Evolutionary conservation across 1,284 basidiomycete species (phyloP).

Genomic region (Psilocybe mexicana): DNA sequence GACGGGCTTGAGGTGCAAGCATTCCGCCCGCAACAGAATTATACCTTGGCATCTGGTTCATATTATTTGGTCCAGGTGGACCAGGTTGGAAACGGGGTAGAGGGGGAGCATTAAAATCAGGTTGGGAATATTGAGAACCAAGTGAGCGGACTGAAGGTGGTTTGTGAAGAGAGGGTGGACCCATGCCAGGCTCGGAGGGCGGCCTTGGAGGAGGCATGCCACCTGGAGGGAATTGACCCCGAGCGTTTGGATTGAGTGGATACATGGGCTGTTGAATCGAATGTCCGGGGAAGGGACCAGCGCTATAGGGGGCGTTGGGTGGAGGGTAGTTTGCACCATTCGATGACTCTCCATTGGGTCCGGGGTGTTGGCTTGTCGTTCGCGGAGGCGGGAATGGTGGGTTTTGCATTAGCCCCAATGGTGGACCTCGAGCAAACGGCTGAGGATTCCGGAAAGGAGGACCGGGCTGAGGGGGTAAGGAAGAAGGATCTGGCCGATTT

Average conservation of each 20-base stretch:
- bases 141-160: conserved; percentile 65
- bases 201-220: conserved; percentile 34
- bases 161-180: conserved; percentile 47
- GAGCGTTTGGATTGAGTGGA: conserved; percentile 23
- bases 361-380: conserved; percentile 39
- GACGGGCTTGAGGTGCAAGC: conserved; percentile 50
- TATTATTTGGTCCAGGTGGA: conserved; percentile 32
- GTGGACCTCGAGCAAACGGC: conserved; percentile 27
- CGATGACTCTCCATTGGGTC: conserved; percentile 18
- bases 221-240: conserved; percentile 25
- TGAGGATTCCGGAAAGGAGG: conserved; percentile 26
- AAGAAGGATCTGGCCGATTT: conserved; percentile 10
- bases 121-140: conserved; percentile 51
- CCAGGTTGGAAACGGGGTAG: conserved; percentile 47
- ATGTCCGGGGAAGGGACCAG: conserved; percentile 14
- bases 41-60: conserved; percentile 34
- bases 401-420: conserved; percentile 32
- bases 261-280: conserved; percentile 23
- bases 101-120: conserved; percentile 46
- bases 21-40: conserved; percentile 38
- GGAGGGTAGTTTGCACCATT: conserved; percentile 21
- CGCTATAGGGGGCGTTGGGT: conserved; percentile 15
- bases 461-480: conserved; percentile 12
- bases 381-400: conserved; percentile 43
- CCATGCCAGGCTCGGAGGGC: conserved; percentile 42